These are phyloP conservation scores for Erigeron canadensis DNA, from an alignment of 129 eudicot species.

Conservation along the genomic window DNA sequence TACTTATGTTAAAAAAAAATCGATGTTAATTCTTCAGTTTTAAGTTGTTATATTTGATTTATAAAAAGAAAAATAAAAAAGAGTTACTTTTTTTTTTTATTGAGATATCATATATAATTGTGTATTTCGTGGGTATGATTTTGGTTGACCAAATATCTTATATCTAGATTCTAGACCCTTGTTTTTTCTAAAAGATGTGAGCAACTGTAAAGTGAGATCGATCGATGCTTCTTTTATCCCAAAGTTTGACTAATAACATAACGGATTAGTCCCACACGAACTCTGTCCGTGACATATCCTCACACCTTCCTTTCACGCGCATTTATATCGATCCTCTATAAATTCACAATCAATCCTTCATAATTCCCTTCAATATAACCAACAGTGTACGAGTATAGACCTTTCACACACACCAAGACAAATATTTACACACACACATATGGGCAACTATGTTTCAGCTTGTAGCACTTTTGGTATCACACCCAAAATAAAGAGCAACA, in stretches of 20 bases:
- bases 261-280: slow-evolving; percentile 18
- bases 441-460: slow-evolving; percentile 63
- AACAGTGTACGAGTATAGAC: no score
- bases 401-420: not conserved
- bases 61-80: no score
- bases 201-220: not conserved
- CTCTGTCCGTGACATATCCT: slow-evolving; percentile 29
- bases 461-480: slow-evolving; percentile 32
- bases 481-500: slow-evolving; percentile 36
- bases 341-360: slow-evolving; percentile 9
- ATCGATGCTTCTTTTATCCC: slow-evolving; percentile 2
- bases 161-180: no score
- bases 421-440: slow-evolving; percentile 12
- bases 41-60: no score
- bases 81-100: no score
- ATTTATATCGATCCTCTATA: slow-evolving; percentile 18
- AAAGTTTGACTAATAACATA: slow-evolving; percentile 15
- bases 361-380: not conserved
- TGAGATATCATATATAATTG: no score
- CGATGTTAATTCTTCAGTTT: no score
- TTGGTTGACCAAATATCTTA: no score
- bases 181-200: no score
- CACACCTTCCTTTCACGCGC: slow-evolving; percentile 33
- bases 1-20: no score
- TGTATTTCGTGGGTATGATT: no score